Percentiles rank a stretch among this genome's conserved stretches.
Conservation (phyloP, 2,329 filamentous ascomycete species). For the Sclerotinia glacialis region DNA sequence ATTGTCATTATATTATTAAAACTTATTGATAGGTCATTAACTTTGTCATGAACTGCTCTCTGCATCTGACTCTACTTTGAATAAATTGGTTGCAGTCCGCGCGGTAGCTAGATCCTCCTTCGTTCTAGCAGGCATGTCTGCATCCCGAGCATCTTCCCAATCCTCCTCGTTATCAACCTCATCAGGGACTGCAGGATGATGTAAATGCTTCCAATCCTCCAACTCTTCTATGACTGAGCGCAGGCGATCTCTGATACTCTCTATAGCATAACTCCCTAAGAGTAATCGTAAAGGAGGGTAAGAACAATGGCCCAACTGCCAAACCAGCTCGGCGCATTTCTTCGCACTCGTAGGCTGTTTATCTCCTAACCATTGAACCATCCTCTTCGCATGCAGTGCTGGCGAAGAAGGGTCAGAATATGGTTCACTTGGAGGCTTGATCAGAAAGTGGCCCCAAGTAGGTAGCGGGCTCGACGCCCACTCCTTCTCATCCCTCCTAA, state of each 20-base stretch:
- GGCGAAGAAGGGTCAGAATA: slow-evolving; percentile 78
- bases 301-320: slow-evolving; percentile 92
- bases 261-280: slow-evolving; percentile 91
- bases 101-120: not conserved
- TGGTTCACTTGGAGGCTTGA: slow-evolving; percentile 79
- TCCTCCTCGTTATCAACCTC: slow-evolving; percentile 32
- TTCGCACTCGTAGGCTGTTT: slow-evolving; percentile 89
- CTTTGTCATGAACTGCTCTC: not conserved
- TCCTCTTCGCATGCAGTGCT: slow-evolving; percentile 81
- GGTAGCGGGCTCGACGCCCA: slow-evolving; percentile 55
- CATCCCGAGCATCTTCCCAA: slow-evolving; percentile 8
- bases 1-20: slow-evolving; percentile 6
- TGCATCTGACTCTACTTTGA: not conserved
- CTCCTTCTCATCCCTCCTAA: slow-evolving; percentile 78
- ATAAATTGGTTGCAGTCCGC: not conserved
- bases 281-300: slow-evolving; percentile 84
- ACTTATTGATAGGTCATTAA: not conserved
- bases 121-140: not conserved
- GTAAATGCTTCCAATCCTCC: slow-evolving; percentile 87
- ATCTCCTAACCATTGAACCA: slow-evolving; percentile 93
- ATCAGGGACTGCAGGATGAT: slow-evolving; percentile 56
- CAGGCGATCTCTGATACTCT: slow-evolving; percentile 87
- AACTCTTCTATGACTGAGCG: slow-evolving; percentile 91
- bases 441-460: slow-evolving; percentile 87
- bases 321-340: slow-evolving; percentile 88